These are phyloP conservation scores for Phytophthora syringae DNA, from an alignment of 352 stramenopile species.

Conservation along the genomic window DNA sequence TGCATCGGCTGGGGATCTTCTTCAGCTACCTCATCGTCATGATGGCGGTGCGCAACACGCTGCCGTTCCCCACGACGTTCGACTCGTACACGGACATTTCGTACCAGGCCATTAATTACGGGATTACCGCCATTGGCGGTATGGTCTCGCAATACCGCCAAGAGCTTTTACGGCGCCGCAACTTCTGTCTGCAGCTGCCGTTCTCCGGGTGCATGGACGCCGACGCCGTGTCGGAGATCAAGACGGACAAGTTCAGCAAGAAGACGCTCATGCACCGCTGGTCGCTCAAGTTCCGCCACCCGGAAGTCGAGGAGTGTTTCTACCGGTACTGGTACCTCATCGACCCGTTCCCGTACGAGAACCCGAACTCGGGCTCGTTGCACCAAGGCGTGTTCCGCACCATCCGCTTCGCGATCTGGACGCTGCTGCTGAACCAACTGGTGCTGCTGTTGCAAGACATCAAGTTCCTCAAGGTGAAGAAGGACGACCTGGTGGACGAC, in stretches of 20 bases:
- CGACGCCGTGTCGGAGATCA: conserved; percentile 65
- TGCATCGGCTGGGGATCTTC: conserved; percentile 78
- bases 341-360: conserved; percentile 84
- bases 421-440: conserved; percentile 72
- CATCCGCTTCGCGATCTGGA: conserved; percentile 80
- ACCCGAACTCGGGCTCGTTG: conserved; percentile 78
- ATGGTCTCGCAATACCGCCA: conserved; percentile 89
- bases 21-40: conserved; percentile 73
- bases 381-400: conserved; percentile 76
- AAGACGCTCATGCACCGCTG: conserved; percentile 66
- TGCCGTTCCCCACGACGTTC: conserved; percentile 48
- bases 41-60: conserved; percentile 45
- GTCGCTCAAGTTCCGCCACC: conserved; percentile 77
- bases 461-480: conserved; percentile 78
- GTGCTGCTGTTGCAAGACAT: conserved; percentile 80
- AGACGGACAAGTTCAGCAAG: conserved; percentile 79
- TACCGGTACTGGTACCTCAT: conserved; percentile 90
- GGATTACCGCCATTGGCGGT: conserved; percentile 76
- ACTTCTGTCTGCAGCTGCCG: conserved; percentile 79
- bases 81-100: conserved; percentile 79
- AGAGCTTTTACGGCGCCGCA: conserved; percentile 73
- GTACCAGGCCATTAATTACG: conserved; percentile 88
- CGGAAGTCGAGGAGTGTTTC: conserved; percentile 80
- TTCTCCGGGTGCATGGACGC: conserved; percentile 76
- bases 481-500: conserved; percentile 53